A percentile compares a stretch with the other conserved stretches of the same genome.
phyloP scores from a whole-genome alignment of 176 grass and related monocot genomes.

The Carex littledalei region DNA sequence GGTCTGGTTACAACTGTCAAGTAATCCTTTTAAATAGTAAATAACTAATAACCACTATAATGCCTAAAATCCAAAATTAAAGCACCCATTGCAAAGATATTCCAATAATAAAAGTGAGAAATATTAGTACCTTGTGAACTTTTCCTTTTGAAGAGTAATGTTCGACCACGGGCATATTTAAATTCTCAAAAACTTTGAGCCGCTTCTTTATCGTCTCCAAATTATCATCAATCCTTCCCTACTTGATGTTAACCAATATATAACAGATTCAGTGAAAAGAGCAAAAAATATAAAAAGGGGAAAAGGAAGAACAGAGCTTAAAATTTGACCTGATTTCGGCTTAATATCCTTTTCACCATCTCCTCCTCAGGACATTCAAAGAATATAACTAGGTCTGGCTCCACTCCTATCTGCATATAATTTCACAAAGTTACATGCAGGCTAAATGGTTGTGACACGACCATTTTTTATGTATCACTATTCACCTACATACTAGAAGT shows the following conservation, averaged over 20 bases:
- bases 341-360: slow-evolving; percentile 83
- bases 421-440: neutral
- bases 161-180: slow-evolving; percentile 88
- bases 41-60: neutral
- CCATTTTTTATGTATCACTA: neutral
- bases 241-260: slow-evolving; percentile 11
- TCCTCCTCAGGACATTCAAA: slow-evolving; percentile 83
- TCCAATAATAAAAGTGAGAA: neutral
- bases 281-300: neutral
- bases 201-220: slow-evolving; percentile 88
- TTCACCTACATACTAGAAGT: neutral
- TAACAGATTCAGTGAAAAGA: neutral
- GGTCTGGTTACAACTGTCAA: neutral
- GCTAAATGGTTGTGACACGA: neutral
- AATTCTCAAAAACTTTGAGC: slow-evolving; percentile 73
- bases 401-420: slow-evolving; percentile 62
- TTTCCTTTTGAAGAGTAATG: slow-evolving; percentile 83
- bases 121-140: slow-evolving; percentile 58
- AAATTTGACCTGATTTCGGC: slow-evolving; percentile 77
- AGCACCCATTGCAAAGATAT: neutral
- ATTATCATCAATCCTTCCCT: slow-evolving; percentile 99
- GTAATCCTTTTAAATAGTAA: neutral
- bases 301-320: neutral
- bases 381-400: slow-evolving; percentile 86
- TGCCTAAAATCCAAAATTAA: neutral